Evolutionary conservation across 2,329 filamentous ascomycete genomes (phyloP).

Genomic region (Didymosphaeria variabile): DNA sequence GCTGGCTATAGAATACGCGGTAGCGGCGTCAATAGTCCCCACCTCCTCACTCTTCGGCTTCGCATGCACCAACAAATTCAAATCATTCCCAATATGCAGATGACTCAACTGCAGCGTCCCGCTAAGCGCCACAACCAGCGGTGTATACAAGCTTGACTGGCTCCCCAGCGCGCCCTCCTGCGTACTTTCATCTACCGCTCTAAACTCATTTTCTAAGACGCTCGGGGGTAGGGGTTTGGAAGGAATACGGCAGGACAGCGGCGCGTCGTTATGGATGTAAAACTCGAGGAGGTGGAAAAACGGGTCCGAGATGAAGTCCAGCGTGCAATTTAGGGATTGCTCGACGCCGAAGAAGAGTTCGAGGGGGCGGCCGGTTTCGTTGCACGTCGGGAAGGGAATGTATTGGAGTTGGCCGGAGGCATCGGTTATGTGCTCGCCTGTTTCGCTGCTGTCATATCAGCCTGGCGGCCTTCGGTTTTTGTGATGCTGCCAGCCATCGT

Average conservation of each 20-base stretch:
- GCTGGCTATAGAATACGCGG: constrained; percentile 84
- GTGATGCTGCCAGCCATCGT: background rate
- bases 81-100: constrained; percentile 85
- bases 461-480: background rate
- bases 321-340: constrained; percentile 75
- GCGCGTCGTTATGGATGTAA: constrained; percentile 97
- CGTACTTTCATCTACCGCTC: constrained; percentile 49
- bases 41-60: constrained; percentile 61
- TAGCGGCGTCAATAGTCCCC: constrained; percentile 85
- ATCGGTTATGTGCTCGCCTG: constrained; percentile 69
- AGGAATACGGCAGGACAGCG: constrained; percentile 88
- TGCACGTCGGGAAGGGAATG: constrained; percentile 88
- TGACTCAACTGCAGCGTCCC: constrained; percentile 86
- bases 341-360: constrained; percentile 88
- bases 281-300: constrained; percentile 93
- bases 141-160: constrained; percentile 67
- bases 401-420: constrained; percentile 85
- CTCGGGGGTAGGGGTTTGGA: constrained; percentile 69
- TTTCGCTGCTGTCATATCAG: background rate
- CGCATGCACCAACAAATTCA: constrained; percentile 87
- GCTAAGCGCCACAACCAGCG: constrained; percentile 86
- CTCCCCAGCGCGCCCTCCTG: constrained; percentile 48
- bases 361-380: constrained; percentile 84
- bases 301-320: constrained; percentile 77
- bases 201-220: constrained; percentile 43